Base-by-base conservation (phyloP, 2,329 filamentous ascomycete genomes). In the Rhynchosporium agropyri region DNA sequence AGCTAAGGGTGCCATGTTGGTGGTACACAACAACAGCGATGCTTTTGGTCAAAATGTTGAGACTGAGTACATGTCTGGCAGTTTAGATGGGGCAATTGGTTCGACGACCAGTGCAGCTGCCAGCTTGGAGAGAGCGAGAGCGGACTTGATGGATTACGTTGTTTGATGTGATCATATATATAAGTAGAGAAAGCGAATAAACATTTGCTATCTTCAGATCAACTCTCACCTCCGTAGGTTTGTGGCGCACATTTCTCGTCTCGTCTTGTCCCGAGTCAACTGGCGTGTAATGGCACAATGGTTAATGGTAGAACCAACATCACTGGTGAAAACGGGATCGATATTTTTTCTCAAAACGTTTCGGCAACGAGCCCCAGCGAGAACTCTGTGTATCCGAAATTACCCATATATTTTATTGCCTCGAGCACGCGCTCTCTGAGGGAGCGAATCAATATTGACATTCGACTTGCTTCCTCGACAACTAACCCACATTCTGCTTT, bases 41-140 rank as follows among this genome's bases (percentile, higher is more conserved):
- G 71, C 48, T 0, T 73, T 73, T 64, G 71, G 71, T 12, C 71
- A 73, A 64, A 73, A 72, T 60, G 70, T 73, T 26, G 71, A 73
- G 63, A 69, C 68, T 0, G 71, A 73, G 59, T 54, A 51, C 3
- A 56, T 55, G 51, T 36, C 8, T 46, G 70, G 70, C 8, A 73
- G 71, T 65, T 58, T 73, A 38, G 71, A 73, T 68, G 71, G 71
- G 8, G 70, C 70, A 26, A 68, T 73, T 53, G 71, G 70, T 1
- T 29, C 63, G 3, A 68, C 61, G 50, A 69, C 67, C 7, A 73
- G 71, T 65, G 70, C 67, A 4, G 69, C 71, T 12, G 71, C 63
- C n/a, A 70, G 67, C 61, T 62, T 72, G 54, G 50, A 63, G 45
- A 71, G 70, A 48, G 33, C 61, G 36, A 61, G 71, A 31, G 33